A percentile compares a stretch with the other conserved stretches of the same genome.
phyloP scores from a whole-genome alignment of 352 stramenopile species.

The Phytophthora quininea region DNA sequence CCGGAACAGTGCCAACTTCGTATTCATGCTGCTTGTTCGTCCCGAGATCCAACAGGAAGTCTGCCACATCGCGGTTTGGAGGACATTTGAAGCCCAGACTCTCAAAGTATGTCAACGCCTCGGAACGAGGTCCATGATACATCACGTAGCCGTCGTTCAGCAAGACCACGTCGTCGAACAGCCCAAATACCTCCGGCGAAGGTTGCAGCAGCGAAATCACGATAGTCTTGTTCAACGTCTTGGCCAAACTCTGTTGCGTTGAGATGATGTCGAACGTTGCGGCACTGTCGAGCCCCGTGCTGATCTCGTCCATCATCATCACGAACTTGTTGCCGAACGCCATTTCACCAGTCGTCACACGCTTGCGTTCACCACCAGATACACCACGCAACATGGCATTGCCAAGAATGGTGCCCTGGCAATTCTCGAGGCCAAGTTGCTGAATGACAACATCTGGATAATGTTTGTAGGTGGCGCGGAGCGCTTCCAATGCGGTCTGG shows the following conservation, averaged over 20 bases:
- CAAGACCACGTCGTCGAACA: slow-evolving; percentile 93
- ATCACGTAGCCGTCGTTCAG: slow-evolving; percentile 87
- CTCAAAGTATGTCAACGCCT: slow-evolving; percentile 74
- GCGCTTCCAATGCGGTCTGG: slow-evolving; percentile 10
- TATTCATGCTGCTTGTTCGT: slow-evolving; percentile 44
- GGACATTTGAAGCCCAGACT: slow-evolving; percentile 53
- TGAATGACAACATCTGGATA: slow-evolving; percentile 16
- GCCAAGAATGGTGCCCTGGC: slow-evolving; percentile 57
- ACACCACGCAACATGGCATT: slow-evolving; percentile 56
- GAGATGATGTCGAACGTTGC: slow-evolving; percentile 91
- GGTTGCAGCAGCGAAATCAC: slow-evolving; percentile 86
- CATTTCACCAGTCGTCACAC: slow-evolving; percentile 85
- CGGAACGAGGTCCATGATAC: slow-evolving; percentile 74
- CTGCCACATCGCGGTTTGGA: slow-evolving; percentile 38
- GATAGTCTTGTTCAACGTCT: slow-evolving; percentile 38
- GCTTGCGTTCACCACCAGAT: slow-evolving; percentile 66
- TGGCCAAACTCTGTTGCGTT: slow-evolving; percentile 47
- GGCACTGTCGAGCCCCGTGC: slow-evolving; percentile 90
- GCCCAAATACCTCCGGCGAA: slow-evolving; percentile 55
- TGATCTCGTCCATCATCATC: slow-evolving; percentile 90
- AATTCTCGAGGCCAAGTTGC: slow-evolving; percentile 28
- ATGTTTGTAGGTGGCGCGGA: slow-evolving; percentile 15
- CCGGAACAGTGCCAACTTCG: slow-evolving; percentile 3
- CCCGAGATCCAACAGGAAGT: slow-evolving; percentile 45
- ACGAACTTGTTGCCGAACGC: slow-evolving; percentile 67